phyloP scores from a whole-genome alignment of 2,329 filamentous ascomycete genomes.

The Fusarium domesticum region DNA sequence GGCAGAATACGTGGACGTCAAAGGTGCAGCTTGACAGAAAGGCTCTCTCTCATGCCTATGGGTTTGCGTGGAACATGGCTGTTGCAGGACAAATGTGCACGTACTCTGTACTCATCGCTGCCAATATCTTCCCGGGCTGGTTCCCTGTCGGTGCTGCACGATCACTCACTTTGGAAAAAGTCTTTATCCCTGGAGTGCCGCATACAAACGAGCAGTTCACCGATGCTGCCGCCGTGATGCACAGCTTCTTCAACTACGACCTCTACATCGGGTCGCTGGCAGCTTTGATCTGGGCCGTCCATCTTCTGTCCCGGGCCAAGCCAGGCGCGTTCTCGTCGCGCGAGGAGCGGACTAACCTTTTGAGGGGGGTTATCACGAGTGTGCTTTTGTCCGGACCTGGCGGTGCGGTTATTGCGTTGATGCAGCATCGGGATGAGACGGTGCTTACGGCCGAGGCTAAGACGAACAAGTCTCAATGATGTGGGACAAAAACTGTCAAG shows the following conservation, averaged over 20 bases:
- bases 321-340: constrained; percentile 12
- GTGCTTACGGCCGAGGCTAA: constrained; percentile 24
- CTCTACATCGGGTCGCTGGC: constrained; percentile 20
- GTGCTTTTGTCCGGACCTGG: constrained; percentile 22
- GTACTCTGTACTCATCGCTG: constrained; percentile 11
- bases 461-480: constrained; percentile 23
- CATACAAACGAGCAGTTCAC: constrained; percentile 18
- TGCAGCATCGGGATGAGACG: constrained; percentile 27
- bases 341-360: constrained; percentile 18
- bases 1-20: constrained; percentile 17
- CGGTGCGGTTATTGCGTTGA: constrained; percentile 23
- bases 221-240: constrained; percentile 14
- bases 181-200: constrained; percentile 22
- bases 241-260: constrained; percentile 29
- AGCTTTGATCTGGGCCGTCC: constrained; percentile 17
- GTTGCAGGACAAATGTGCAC: constrained; percentile 25
- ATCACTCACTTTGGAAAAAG: constrained; percentile 6
- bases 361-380: constrained; percentile 17
- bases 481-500: too few species aligned
- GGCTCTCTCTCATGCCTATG: constrained; percentile 23
- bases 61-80: constrained; percentile 27
- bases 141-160: constrained; percentile 19
- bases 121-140: constrained; percentile 7
- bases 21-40: constrained; percentile 13
- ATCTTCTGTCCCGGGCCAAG: constrained; percentile 12